Base-by-base conservation (phyloP, 1,284 basidiomycete genomes). In the Ganoderma resinaceum region DNA sequence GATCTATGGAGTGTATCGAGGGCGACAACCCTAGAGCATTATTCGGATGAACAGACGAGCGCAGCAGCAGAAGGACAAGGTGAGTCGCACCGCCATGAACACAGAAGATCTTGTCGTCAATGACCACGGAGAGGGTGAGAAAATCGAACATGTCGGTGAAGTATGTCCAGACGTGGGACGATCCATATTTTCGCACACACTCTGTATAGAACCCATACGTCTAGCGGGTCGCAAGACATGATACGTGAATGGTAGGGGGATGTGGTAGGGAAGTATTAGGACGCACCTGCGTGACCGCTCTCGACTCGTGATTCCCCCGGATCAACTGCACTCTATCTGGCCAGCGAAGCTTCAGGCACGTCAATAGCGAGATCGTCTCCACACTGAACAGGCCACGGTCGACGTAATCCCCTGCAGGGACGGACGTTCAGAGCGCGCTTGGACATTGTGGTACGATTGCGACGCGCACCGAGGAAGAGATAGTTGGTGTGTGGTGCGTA, bases 81-180 rank as follows among this genome's bases (percentile, higher is more conserved):
- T 64, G 72, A 62, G 49, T 76, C 84, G 67, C 75, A 93, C 96
- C 97, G 74, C 97, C 97, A 76, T 99, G 97, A 3, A 99, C 97
- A 78, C 98, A 99, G 80, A 99, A 99, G 85, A 99, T 99, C 77
- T 92, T 93, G 84, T 99, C 95, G 83, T 99, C 98, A 77, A 99
- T 99, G 69, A 99, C 97, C 67, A 98, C 97, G 43, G 95, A 96
- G 62, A 99, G 85, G 8, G 98, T 99, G 73, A 99, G 83, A 82
- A 97, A 99, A 85, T 99, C 98, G 81, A 99, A 99, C 98, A 99
- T 99, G 84, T 99, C 98, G 70, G 98, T 99, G 78, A 99, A 99
- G 81, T 99, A 99, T 46, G 95, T 97, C 98, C 98, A 99, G 49
- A 99, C 97, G 75, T 95, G 94, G 33, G 96, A 91, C 3, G 94